Evolutionary conservation across 2,329 filamentous ascomycete genomes (phyloP).

Genomic region (Trichoderma afroharzianum): DNA sequence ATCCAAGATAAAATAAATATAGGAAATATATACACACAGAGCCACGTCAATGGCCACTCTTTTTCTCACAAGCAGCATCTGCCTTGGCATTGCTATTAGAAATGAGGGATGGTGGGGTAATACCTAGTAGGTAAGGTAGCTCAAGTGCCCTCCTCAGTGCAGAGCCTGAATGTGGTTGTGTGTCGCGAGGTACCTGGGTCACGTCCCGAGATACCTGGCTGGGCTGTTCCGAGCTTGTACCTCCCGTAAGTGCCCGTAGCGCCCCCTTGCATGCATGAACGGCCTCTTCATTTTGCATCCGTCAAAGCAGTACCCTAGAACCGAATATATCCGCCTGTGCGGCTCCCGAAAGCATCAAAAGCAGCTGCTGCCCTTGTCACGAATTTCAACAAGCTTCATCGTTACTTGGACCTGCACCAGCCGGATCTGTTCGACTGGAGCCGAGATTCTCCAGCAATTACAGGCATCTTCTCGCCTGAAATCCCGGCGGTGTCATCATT

Average conservation of each 20-base stretch:
- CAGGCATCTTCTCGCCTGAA: not conserved
- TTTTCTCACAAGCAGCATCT: not conserved
- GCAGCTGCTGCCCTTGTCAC: not conserved
- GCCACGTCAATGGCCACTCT: not conserved
- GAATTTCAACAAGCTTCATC: not conserved
- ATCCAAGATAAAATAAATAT: not conserved
- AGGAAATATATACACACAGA: not conserved
- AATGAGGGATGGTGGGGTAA: not conserved
- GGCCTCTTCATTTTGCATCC: slow-evolving; percentile 4
- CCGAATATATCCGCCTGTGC: slow-evolving; percentile 7
- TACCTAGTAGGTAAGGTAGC: not conserved
- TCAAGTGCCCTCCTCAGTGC: not conserved
- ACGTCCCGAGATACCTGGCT: not conserved
- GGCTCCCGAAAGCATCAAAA: not conserved
- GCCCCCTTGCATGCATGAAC: slow-evolving; percentile 2
- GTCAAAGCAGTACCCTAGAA: slow-evolving; percentile 8
- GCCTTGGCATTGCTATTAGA: not conserved
- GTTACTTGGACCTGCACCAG: not conserved
- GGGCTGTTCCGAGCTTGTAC: not conserved
- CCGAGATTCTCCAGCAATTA: not conserved
- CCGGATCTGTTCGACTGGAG: not conserved
- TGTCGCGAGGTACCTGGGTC: not conserved
- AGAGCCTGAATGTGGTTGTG: not conserved
- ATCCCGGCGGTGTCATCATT: slow-evolving; percentile 4
- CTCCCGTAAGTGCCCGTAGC: slow-evolving; percentile 14